A percentile compares a stretch with the other conserved stretches of the same genome.
Conservation (phyloP, 2,329 filamentous ascomycete species). For the Venturia carpophila region DNA sequence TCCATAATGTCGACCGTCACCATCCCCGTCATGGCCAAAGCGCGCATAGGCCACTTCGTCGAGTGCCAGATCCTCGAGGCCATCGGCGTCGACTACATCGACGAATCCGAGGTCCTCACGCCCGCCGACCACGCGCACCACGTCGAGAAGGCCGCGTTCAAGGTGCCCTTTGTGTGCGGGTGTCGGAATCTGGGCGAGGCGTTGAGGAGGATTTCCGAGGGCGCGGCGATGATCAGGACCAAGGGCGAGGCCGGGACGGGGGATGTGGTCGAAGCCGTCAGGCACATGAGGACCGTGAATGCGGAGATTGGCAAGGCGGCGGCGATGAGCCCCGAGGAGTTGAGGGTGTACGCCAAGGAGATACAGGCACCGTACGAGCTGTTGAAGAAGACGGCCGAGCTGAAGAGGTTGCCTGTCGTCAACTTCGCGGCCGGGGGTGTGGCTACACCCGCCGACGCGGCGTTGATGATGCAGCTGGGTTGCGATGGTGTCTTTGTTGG, state of each 20-base stretch:
- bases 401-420: slow-evolving; percentile 84
- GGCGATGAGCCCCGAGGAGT: slow-evolving; percentile 58
- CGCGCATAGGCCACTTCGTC: slow-evolving; percentile 93
- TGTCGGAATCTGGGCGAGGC: slow-evolving; percentile 93
- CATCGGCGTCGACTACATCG: slow-evolving; percentile 93
- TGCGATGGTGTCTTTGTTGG: slow-evolving; percentile 98
- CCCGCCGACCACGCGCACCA: slow-evolving; percentile 87
- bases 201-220: slow-evolving; percentile 80
- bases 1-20: slow-evolving; percentile 92
- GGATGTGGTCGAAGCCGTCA: slow-evolving; percentile 92
- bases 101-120: slow-evolving; percentile 95
- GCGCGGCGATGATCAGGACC: slow-evolving; percentile 96
- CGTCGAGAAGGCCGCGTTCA: slow-evolving; percentile 79
- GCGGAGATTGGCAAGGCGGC: slow-evolving; percentile 68
- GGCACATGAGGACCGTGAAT: slow-evolving; percentile 89
- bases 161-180: slow-evolving; percentile 88
- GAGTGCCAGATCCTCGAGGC: slow-evolving; percentile 97
- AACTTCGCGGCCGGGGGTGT: slow-evolving; percentile 98
- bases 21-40: slow-evolving; percentile 99
- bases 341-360: slow-evolving; percentile 73
- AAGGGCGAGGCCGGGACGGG: slow-evolving; percentile 97
- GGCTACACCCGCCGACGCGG: slow-evolving; percentile 96
- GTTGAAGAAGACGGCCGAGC: slow-evolving; percentile 76
- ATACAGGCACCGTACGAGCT: slow-evolving; percentile 70
- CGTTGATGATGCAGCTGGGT: slow-evolving; percentile 97